phyloP scores from a whole-genome alignment of 2,329 filamentous ascomycete genomes.

The Aspergillus japonicus region DNA sequence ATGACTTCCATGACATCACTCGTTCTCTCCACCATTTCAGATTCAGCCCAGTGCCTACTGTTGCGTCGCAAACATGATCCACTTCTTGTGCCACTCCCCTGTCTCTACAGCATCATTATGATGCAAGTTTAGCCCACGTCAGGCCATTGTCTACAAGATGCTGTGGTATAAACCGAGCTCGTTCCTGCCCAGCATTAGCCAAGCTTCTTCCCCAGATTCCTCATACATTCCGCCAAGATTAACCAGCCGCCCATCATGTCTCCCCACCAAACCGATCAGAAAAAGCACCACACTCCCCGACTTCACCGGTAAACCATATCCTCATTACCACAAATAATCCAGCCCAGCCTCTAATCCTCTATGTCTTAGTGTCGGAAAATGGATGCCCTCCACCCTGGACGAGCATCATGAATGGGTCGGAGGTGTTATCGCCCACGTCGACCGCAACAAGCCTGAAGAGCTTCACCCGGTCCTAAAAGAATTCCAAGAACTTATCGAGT shows the following conservation, averaged over 20 bases:
- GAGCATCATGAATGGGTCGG: conserved; percentile 64
- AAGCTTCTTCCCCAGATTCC: not conserved
- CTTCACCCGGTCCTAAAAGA: conserved; percentile 63
- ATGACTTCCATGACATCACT: not conserved
- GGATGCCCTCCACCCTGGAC: conserved; percentile 64
- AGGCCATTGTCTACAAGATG: not conserved
- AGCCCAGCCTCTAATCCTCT: not conserved
- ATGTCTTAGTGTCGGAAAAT: conserved; percentile 51
- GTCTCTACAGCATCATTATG: not conserved
- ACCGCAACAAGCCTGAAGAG: conserved; percentile 46
- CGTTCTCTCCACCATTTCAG: not conserved
- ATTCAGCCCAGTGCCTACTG: not conserved
- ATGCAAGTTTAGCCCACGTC: not conserved
- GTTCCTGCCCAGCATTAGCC: not conserved
- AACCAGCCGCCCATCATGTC: not conserved
- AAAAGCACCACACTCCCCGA: not conserved
- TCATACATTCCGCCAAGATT: not conserved
- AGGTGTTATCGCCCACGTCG: conserved; percentile 55
- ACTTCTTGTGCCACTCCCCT: not conserved
- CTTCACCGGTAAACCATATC: not conserved
- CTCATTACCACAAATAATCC: not conserved
- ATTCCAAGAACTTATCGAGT: conserved; percentile 66
- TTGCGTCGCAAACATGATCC: not conserved
- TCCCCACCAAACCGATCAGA: not conserved
- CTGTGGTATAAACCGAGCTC: not conserved